Evolutionary conservation across 2,329 filamentous ascomycete species (phyloP).

Genomic region (Ambrosiella xylebori): DNA sequence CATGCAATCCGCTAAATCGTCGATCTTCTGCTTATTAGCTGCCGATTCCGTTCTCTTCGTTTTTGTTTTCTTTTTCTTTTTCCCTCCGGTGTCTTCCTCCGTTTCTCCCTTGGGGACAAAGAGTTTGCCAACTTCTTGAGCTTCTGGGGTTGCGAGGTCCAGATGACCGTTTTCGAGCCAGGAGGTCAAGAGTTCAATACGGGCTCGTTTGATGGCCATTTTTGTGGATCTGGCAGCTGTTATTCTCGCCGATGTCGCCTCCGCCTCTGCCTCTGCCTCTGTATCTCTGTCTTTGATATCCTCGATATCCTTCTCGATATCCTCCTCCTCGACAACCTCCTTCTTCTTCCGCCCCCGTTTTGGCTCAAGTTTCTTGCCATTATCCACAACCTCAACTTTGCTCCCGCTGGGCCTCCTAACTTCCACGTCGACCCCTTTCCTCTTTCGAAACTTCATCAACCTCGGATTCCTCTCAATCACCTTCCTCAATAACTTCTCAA

Average conservation of each 20-base stretch:
- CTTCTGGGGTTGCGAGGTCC: not conserved
- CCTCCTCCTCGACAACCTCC: too few species aligned
- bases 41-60: not conserved
- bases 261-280: not conserved
- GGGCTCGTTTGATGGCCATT: conserved; percentile 3
- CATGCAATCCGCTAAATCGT: conserved; percentile 9
- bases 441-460: not conserved
- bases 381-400: too few species aligned
- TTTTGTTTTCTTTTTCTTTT: not conserved
- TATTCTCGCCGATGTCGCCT: not conserved
- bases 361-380: too few species aligned
- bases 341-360: too few species aligned
- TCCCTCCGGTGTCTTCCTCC: not conserved
- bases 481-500: not conserved
- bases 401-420: too few species aligned
- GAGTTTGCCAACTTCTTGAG: not conserved
- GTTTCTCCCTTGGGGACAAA: too few species aligned
- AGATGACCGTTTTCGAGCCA: conserved; percentile 2
- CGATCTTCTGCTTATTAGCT: conserved; percentile 1
- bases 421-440: not conserved
- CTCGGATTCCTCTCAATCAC: not conserved
- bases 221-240: not conserved
- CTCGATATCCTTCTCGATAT: not conserved
- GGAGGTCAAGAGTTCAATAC: conserved; percentile 2
- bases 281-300: not conserved